Base-by-base conservation (phyloP, 163 green algal genomes). In the Scenedesmus sp. region DNA sequence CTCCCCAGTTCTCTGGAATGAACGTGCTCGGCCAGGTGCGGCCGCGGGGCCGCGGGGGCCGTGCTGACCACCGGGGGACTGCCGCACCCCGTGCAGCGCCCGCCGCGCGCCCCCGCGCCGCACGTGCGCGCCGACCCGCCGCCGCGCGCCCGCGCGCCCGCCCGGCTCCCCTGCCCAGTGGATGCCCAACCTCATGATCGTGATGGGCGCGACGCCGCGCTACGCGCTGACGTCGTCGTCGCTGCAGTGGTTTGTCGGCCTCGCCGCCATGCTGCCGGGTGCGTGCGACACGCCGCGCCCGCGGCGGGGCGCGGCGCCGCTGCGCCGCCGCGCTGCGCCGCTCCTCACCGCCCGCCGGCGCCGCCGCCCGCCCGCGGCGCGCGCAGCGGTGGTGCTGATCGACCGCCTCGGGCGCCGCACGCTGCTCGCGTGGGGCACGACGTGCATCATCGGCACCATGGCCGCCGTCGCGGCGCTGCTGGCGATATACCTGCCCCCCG, bases 331-430 rank as follows among this genome's bases (percentile, higher is more conserved):
- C n/a, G n/a, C 53, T 62, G 18, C 53, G 17, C 26, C 53, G 10
- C 53, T 31, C 20, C 17, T 20, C 53, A 62, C 17, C 18, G 56
- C 24, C 11, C 36, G 22, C n/a, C 36, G 7, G 5, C 44, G 58
- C 28, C 33, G 28, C 29, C 26, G 26, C 29, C 34, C n/a, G n/a
- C n/a, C n/a, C n/a, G n/a, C n/a, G n/a, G n/a, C n/a, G 58, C 58
- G 45, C 29, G 29, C 58, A 45, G 20, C 14, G 28, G 44, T 66
- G 58, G 44, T 45, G n/a, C n/a, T n/a, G n/a, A 31, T 66, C 10
- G 58, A 66, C 14, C 58, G 58, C 28, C 20, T 45, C 29, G 58
- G 58, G 4, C 58, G 58, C 58, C 58, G 58, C 31, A 66, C 58
- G 17, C 58, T 66, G 31, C 58, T 66, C 18, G 58, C 31, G 44